These are phyloP conservation scores for Populus hybrid DNA, from an alignment of 441 rosid genomes.

Conservation along the genomic window DNA sequence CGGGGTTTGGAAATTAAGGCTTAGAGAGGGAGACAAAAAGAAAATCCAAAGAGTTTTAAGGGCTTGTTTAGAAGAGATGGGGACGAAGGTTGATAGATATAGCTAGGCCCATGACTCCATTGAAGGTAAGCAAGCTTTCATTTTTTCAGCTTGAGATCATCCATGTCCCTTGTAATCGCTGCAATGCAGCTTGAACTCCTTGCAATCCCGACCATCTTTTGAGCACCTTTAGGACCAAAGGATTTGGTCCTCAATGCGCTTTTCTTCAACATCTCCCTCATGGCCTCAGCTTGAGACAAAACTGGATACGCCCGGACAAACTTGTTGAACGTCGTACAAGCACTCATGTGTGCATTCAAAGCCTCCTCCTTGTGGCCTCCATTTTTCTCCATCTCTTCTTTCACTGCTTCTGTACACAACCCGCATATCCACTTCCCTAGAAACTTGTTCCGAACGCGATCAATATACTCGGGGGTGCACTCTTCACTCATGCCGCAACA, in stretches of 20 bases:
- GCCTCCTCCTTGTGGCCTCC: constrained; percentile 65
- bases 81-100: too few species aligned
- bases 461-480: constrained; percentile 83
- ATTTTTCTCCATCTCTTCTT: constrained; percentile 69
- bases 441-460: constrained; percentile 55
- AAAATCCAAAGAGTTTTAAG: background rate
- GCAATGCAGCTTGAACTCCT: constrained; percentile 94
- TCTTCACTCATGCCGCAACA: constrained; percentile 95
- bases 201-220: constrained; percentile 49
- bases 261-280: constrained; percentile 79
- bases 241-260: constrained; percentile 48
- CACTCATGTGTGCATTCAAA: constrained; percentile 66
- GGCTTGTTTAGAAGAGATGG: background rate
- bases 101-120: too few species aligned
- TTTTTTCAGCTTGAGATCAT: constrained; percentile 26
- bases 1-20: background rate
- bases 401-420: constrained; percentile 87
- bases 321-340: constrained; percentile 75
- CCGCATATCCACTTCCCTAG: constrained; percentile 91
- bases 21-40: background rate
- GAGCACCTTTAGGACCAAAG: constrained; percentile 42
- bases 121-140: background rate
- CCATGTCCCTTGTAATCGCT: constrained; percentile 59
- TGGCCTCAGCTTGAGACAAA: constrained; percentile 83
- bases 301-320: constrained; percentile 74